A percentile compares a stretch with the other conserved stretches of the same genome.
Conservation (phyloP, 2,329 filamentous ascomycete species). For the Alternaria infectoria region DNA sequence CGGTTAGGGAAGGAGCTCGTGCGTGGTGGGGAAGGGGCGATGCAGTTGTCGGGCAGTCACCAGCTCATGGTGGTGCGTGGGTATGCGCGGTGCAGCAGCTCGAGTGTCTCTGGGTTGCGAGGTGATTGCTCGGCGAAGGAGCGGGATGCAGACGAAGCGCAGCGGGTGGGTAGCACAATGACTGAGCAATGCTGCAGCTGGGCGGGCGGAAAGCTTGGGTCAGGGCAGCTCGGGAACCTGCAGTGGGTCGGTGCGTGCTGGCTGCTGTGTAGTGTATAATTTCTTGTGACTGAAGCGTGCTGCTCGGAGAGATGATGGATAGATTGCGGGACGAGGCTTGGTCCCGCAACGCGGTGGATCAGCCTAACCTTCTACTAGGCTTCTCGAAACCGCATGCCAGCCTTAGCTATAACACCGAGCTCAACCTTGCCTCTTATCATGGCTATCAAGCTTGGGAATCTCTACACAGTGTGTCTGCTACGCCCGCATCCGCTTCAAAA, state of each 20-base stretch:
- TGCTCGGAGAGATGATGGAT: constrained; percentile 19
- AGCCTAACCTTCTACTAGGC: constrained; percentile 11
- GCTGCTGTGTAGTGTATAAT: neutral
- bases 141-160: constrained; percentile 5
- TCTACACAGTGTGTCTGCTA: neutral
- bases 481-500: neutral
- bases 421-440: neutral
- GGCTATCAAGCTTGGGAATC: neutral
- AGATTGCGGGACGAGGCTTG: constrained; percentile 19
- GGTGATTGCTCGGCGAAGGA: constrained; percentile 9
- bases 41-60: constrained; percentile 19
- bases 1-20: constrained; percentile 6
- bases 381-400: constrained; percentile 18
- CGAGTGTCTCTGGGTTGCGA: constrained; percentile 2
- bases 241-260: constrained; percentile 1
- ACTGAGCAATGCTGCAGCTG: constrained; percentile 4
- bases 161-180: constrained; percentile 8
- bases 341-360: constrained; percentile 19
- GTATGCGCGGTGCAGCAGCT: neutral
- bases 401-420: neutral
- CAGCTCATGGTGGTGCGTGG: constrained; percentile 30
- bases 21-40: constrained; percentile 19
- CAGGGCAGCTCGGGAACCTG: constrained; percentile 2
- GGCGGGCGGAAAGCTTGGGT: neutral
- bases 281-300: constrained; percentile 9